Percentiles rank a stretch among this genome's conserved stretches.
Evolutionary conservation across 164 flowering plant species (phyloP).

Genomic region (Stephania cephalantha): DNA sequence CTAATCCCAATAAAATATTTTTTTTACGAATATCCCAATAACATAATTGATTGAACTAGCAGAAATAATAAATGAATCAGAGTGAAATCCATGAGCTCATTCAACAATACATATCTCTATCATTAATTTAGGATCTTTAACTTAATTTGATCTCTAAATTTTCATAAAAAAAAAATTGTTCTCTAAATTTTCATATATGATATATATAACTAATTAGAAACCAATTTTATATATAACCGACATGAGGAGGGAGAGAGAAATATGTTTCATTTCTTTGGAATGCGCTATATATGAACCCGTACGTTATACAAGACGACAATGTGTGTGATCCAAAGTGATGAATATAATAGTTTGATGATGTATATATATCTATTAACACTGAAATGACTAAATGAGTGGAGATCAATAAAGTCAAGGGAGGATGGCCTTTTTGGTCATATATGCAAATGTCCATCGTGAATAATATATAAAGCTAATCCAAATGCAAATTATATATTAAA

Average conservation of each 20-base stretch:
- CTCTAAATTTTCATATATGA: too few species aligned
- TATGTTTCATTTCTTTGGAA: background rate
- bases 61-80: too few species aligned
- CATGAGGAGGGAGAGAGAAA: background rate
- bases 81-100: background rate
- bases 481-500: background rate
- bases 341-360: background rate
- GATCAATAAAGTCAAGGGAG: constrained; percentile 22
- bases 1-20: too few species aligned
- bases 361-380: background rate
- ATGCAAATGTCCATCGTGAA: constrained; percentile 20
- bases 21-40: too few species aligned
- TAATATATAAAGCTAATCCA: constrained; percentile 24
- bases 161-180: too few species aligned
- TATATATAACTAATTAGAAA: too few species aligned
- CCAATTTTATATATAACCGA: too few species aligned
- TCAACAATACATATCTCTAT: background rate
- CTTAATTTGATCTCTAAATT: too few species aligned
- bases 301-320: constrained; percentile 2
- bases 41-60: too few species aligned
- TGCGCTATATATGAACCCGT: background rate
- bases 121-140: too few species aligned
- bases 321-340: background rate
- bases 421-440: constrained; percentile 26
- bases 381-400: constrained; percentile 21